Evolutionary conservation across 345 rosid genomes (phyloP), one percentile per base, ranked within the genome.

Genomic region (Sapria himalayana): DNA sequence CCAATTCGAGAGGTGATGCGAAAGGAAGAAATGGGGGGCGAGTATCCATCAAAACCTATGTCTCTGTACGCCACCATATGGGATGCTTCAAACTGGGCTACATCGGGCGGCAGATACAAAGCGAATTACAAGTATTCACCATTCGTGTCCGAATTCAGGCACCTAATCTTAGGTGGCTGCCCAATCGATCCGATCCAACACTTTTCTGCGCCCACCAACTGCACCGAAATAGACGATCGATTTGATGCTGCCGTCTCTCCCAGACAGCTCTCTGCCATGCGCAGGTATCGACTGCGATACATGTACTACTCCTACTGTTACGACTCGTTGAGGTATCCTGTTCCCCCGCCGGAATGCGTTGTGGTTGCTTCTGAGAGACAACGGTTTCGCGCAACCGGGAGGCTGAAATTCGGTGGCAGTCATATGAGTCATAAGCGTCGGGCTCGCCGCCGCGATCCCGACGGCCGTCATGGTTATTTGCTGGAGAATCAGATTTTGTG

Each of bases 71-170:
- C 93, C 9, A 84, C 99, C 0, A 80, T 84, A n/a, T 91, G 99
- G 99, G 99, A 91, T 18, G 95, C 79, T 4, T 84, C 99, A 0
- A 66, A 49, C 37, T 89, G 99, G 95, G 93, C 99, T 9, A 84
- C 99, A 3, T 55, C 70, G 0, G 93, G 98, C 1, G 98, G 98
- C 0, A 70, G 60, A 49, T 55, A 51, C 62, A 77, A 74, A 51
- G 95, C 67, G 1, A 54, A 89, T 31, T 79, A 89, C 55, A 66
- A 67, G 37, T 89, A 57, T 46, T 72, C 92, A 1, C 93, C 95
- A 0, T 89, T 89, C 31, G 50, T 62, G 1, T 61, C 92, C 9
- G 92, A 80, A 15, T 89, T 72, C 29, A 74, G 61, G 49, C 74
- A 71, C 4, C 54, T 89, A 6, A 68, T 59, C 7, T 60, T 82